Percentiles rank a stretch among this genome's conserved stretches.
Evolutionary conservation across 176 grass and related monocot species (phyloP).

Genomic region (Dactylis glomerata): DNA sequence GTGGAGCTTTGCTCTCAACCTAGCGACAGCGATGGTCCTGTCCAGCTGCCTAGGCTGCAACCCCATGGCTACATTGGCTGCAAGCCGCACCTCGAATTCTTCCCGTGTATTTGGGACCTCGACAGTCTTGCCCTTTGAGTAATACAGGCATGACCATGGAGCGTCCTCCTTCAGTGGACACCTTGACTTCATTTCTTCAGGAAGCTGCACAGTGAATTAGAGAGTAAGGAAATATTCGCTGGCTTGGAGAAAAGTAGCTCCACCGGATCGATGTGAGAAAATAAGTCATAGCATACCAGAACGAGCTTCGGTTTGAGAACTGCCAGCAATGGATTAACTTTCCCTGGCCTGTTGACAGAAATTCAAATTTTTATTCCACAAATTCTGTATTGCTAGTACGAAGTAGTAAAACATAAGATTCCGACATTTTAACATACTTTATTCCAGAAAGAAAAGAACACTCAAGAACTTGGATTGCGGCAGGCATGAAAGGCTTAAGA

Average conservation of each 20-base stretch:
- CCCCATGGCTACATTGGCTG: conserved; percentile 45
- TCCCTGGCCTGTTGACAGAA: conserved; percentile 35
- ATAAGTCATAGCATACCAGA: conserved; percentile 43
- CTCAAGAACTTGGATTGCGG: conserved; percentile 72
- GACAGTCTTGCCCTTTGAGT: conserved; percentile 49
- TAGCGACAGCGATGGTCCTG: conserved; percentile 49
- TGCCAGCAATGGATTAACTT: conserved; percentile 56
- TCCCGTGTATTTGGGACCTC: conserved; percentile 38
- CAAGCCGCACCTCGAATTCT: conserved; percentile 47
- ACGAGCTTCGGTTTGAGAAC: conserved; percentile 59
- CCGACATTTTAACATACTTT: conserved; percentile 33
- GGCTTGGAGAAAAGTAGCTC: neutral
- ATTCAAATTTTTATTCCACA: neutral
- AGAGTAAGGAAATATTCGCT: neutral
- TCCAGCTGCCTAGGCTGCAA: conserved; percentile 59
- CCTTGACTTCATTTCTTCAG: conserved; percentile 40
- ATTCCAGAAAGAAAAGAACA: conserved; percentile 95
- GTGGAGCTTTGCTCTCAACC: conserved; percentile 57
- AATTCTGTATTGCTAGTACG: neutral
- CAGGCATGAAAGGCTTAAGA: conserved; percentile 67
- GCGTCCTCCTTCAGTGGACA: conserved; percentile 30
- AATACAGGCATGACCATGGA: conserved; percentile 54
- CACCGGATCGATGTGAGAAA: neutral
- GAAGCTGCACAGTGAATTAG: conserved; percentile 47
- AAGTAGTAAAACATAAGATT: conserved; percentile 22